phyloP scores from a whole-genome alignment of 2,329 filamentous ascomycete species.

The Grosmannia huntii region DNA sequence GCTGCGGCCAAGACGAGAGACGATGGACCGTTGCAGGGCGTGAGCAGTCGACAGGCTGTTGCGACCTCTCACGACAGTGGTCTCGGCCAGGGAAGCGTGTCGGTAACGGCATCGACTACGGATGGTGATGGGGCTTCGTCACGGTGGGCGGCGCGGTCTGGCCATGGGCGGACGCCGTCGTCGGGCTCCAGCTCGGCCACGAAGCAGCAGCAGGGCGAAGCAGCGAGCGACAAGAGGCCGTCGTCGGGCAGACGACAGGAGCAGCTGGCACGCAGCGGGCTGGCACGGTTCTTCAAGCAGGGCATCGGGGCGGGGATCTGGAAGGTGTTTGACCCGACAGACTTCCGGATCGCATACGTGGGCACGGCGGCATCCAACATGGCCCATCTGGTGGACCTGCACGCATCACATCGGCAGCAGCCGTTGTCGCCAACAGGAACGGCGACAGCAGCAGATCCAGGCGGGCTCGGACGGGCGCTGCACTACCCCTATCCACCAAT shows the following conservation, averaged over 20 bases:
- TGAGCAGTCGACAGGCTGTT: not conserved
- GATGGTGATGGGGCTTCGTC: too few relatives aligned
- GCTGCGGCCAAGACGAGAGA: not conserved
- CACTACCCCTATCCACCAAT: constrained; percentile 12
- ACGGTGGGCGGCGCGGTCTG: too few relatives aligned
- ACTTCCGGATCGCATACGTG: constrained; percentile 13
- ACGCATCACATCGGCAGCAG: not conserved
- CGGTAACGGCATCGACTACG: not conserved
- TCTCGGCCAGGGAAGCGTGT: not conserved
- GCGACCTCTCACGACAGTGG: too few relatives aligned
- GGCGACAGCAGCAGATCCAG: not conserved
- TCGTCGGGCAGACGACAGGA: not conserved
- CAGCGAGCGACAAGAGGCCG: not conserved
- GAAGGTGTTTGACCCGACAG: constrained; percentile 8
- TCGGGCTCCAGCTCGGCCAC: not conserved
- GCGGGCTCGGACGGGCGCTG: constrained; percentile 3
- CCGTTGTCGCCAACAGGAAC: not conserved
- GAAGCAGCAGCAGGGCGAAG: not conserved
- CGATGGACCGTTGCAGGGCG: too few relatives aligned
- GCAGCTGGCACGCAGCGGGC: constrained; percentile 6
- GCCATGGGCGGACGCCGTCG: not conserved
- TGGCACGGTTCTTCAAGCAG: constrained; percentile 10
- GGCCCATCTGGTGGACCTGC: constrained; percentile 7
- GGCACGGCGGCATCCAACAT: constrained; percentile 10
- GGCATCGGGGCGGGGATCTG: constrained; percentile 8